Evolutionary conservation across 768 basidiomycete genomes (phyloP).

Genomic region (Phanerodontia chrysosporium): DNA sequence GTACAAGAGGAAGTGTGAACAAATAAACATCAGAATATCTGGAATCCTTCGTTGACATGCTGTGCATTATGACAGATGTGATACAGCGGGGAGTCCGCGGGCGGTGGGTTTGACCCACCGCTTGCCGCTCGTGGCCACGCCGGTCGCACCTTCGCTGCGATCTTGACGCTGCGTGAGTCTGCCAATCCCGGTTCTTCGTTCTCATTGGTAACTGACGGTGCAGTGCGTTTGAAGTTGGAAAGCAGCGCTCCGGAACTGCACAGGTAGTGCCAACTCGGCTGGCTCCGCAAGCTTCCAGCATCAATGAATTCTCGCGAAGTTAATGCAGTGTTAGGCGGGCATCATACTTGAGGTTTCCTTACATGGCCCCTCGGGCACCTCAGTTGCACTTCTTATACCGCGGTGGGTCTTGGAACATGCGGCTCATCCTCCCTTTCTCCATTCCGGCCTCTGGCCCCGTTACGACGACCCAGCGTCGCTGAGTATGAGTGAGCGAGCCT

Average conservation of each 20-base stretch:
- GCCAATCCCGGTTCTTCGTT: too few species aligned
- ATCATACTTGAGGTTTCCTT: background rate
- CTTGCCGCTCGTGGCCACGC: background rate
- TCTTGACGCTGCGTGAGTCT: too few species aligned
- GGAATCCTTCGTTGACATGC: background rate
- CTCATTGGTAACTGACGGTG: too few species aligned
- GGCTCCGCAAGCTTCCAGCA: background rate
- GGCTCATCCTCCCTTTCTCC: background rate
- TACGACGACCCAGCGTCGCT: background rate
- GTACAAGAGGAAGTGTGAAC: background rate
- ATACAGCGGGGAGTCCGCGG: background rate
- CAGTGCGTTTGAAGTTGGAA: too few species aligned
- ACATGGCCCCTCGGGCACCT: background rate
- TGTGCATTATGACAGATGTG: background rate
- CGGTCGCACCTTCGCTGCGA: background rate
- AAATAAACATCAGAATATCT: constrained; percentile 4
- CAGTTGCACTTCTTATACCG: background rate
- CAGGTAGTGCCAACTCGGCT: background rate
- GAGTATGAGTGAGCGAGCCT: background rate
- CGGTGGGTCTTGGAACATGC: background rate
- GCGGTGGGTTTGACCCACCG: background rate
- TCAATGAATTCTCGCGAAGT: background rate
- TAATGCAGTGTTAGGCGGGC: background rate
- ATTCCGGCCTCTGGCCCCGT: background rate
- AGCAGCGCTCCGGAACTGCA: too few species aligned